Conservation (phyloP, 345 rosid species). For the Crucihimalaya himalaica region DNA sequence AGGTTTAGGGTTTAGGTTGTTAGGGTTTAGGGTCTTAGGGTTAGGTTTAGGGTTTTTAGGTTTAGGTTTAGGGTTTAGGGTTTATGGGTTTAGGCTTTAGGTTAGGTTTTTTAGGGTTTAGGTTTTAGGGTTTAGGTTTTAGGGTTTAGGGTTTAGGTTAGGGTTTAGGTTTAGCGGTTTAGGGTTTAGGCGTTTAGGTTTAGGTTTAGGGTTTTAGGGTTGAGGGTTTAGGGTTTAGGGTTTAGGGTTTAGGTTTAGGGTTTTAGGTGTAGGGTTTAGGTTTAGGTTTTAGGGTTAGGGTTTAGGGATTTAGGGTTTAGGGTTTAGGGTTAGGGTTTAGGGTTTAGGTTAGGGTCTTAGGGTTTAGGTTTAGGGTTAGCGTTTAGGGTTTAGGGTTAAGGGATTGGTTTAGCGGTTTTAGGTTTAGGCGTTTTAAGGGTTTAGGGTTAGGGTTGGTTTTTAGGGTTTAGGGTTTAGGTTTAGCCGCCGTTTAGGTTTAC, state of each 20-base stretch:
- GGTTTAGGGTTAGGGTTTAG: no score
- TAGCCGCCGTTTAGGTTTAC: no score
- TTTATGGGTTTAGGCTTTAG: conserved; percentile 1
- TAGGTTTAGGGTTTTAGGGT: not conserved
- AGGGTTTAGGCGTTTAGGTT: not conserved
- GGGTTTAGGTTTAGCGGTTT: not conserved
- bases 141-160: conserved; percentile 1
- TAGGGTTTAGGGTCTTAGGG: not conserved
- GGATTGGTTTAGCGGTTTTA: no score
- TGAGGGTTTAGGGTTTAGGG: not conserved
- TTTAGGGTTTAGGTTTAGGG: not conserved
- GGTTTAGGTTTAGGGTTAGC: no score
- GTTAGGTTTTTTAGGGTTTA: conserved; percentile 3
- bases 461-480: no score
- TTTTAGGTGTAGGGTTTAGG: no score
- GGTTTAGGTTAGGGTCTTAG: no score
- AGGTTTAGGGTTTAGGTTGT: not conserved
- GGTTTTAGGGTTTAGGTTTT: not conserved
- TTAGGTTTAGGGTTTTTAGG: conserved; percentile 8
- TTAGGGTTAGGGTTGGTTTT: no score
- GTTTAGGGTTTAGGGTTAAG: no score
- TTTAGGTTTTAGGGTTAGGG: no score
- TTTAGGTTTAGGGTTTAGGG: not conserved
- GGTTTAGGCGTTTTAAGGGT: no score
- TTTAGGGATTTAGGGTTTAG: no score